Conservation (phyloP, 2,329 filamentous ascomycete species). For the Truncatella angustata region DNA sequence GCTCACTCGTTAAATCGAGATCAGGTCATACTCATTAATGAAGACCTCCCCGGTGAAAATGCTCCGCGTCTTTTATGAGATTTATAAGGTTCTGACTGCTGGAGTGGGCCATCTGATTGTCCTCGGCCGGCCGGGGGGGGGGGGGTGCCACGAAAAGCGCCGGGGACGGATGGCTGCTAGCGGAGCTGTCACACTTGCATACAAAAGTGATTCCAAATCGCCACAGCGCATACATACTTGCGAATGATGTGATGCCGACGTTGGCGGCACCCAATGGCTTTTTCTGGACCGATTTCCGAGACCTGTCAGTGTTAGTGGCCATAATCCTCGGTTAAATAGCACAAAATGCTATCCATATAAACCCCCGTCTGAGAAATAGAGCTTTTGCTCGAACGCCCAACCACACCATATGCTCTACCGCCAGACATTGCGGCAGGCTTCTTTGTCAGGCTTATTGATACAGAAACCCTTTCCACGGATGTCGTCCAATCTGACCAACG, state of each 20-base stretch:
- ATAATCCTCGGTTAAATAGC: not conserved
- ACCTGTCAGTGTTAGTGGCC: not conserved
- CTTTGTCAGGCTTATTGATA: constrained; percentile 19
- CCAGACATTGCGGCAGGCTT: constrained; percentile 22
- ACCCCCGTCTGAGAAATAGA: not conserved
- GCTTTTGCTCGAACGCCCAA: not conserved
- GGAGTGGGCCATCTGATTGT: too few species aligned
- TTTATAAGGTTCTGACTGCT: not conserved
- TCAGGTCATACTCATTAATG: too few species aligned
- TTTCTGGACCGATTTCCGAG: not conserved
- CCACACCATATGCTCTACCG: constrained; percentile 31
- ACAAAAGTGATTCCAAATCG: too few species aligned
- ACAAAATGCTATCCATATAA: not conserved
- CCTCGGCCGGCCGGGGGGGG: not conserved
- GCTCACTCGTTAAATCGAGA: too few species aligned
- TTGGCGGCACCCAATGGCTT: not conserved
- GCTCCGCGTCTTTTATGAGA: not conserved
- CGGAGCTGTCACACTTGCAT: not conserved
- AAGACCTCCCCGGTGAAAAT: too few species aligned
- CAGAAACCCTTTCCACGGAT: too few species aligned
- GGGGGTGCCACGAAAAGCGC: too few species aligned
- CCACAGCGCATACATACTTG: not conserved
- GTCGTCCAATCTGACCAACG: constrained; percentile 17
- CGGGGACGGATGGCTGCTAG: too few species aligned
- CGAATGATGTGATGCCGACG: constrained; percentile 2